Conservation (phyloP, 495 filamentous ascomycete genomes). For the Pyrenula aspistea region DNA sequence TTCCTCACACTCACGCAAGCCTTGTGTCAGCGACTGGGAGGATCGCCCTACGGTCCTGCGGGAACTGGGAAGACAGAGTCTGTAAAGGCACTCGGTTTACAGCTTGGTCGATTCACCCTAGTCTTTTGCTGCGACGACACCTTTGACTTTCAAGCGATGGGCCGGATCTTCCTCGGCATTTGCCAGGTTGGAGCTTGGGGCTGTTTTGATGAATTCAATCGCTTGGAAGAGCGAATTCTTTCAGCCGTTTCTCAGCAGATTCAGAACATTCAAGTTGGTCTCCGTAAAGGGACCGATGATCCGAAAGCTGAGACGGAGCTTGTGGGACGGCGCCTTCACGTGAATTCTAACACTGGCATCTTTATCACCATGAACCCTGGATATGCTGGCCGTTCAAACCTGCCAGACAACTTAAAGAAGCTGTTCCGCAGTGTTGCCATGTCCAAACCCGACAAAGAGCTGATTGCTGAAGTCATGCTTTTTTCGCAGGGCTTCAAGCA, state of each 20-base stretch:
- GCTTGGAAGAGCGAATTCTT: constrained; percentile 90
- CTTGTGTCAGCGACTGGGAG: constrained; percentile 85
- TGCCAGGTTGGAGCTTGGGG: constrained; percentile 99
- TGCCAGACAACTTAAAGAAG: constrained; percentile 98
- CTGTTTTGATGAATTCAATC: constrained; percentile 99
- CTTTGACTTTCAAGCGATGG: constrained; percentile 99
- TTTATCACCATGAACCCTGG: constrained; percentile 99
- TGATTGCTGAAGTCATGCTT: constrained; percentile 98
- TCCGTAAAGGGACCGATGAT: constrained; percentile 68
- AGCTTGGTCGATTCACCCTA: constrained; percentile 92
- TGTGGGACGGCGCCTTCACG: constrained; percentile 73
- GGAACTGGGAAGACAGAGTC: constrained; percentile 99
- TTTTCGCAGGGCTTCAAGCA: constrained; percentile 98
- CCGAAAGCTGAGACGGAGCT: constrained; percentile 82
- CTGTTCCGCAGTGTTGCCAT: constrained; percentile 97
- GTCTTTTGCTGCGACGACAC: constrained; percentile 99
- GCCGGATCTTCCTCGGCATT: constrained; percentile 96
- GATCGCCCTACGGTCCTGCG: constrained; percentile 93
- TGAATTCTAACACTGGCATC: constrained; percentile 89
- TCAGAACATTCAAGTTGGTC: constrained; percentile 93
- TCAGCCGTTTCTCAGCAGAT: constrained; percentile 98
- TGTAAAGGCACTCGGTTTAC: constrained; percentile 91
- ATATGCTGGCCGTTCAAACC: constrained; percentile 93
- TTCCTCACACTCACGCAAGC: constrained; percentile 96
- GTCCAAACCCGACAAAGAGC: constrained; percentile 99